These are phyloP conservation scores for Flagelloscypha sp. DNA, from an alignment of 768 basidiomycete species.

Conservation along the genomic window DNA sequence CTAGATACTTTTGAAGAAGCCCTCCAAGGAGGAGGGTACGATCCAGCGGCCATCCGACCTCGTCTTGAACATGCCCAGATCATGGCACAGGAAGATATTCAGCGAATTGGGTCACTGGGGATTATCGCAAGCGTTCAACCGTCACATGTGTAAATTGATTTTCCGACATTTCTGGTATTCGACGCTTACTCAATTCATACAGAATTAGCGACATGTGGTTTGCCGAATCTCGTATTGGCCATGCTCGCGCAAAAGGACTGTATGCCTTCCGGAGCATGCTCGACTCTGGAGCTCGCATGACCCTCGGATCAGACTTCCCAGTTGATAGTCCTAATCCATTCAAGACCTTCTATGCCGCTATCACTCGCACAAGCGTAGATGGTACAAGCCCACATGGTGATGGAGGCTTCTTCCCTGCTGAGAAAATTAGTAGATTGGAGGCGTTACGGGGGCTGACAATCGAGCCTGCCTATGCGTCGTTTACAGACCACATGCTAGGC, in stretches of 20 bases:
- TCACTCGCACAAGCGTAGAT: constrained; percentile 60
- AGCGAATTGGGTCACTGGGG: constrained; percentile 68
- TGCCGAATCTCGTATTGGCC: constrained; percentile 74
- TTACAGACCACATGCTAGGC: constrained; percentile 66
- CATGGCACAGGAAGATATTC: constrained; percentile 67
- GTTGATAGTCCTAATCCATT: constrained; percentile 85
- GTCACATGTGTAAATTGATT: constrained; percentile 64
- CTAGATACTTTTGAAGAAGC: constrained; percentile 79
- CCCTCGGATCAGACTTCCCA: constrained; percentile 84
- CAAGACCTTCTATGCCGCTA: constrained; percentile 76
- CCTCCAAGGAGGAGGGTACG: constrained; percentile 42
- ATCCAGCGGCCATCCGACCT: constrained; percentile 61
- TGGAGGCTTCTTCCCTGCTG: constrained; percentile 47
- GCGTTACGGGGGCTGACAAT: constrained; percentile 60
- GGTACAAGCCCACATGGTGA: constrained; percentile 78
- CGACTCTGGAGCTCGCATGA: constrained; percentile 57
- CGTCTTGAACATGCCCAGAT: constrained; percentile 91
- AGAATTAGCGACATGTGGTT: constrained; percentile 88
- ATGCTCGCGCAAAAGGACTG: constrained; percentile 73
- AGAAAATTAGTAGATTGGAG: not conserved
- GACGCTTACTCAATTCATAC: constrained; percentile 6
- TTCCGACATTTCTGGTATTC: constrained; percentile 2
- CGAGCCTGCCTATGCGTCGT: constrained; percentile 81
- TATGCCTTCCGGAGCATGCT: constrained; percentile 80
- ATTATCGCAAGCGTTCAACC: constrained; percentile 89